These are phyloP conservation scores for Chytriomyces hyalinus DNA, from an alignment of 192 early-diverging fungal species.

Conservation along the genomic window DNA sequence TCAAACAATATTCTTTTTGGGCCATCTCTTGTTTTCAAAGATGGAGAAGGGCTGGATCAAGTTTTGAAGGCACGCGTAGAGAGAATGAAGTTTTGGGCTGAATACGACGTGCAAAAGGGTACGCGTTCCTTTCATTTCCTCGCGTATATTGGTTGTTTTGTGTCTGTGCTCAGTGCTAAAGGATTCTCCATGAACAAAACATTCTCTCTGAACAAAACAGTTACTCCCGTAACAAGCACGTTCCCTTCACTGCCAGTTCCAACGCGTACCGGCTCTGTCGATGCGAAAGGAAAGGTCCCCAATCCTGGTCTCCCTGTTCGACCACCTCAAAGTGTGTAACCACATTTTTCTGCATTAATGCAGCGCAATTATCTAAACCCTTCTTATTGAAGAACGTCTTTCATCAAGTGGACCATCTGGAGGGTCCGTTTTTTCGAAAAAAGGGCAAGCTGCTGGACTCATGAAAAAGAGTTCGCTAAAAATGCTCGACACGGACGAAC, in stretches of 20 bases:
- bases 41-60: constrained; percentile 1
- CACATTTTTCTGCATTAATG: not conserved
- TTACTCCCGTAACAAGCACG: not conserved
- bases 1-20: constrained; percentile 24
- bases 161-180: not conserved
- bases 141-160: not conserved
- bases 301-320: not conserved
- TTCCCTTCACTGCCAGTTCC: not conserved
- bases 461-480: constrained; percentile 1
- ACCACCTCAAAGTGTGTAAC: constrained; percentile 6
- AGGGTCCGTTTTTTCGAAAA: not conserved
- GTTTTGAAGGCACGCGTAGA: constrained; percentile 5
- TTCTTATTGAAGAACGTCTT: not conserved
- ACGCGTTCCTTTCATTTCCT: not conserved
- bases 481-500: constrained; percentile 22
- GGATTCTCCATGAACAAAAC: not conserved
- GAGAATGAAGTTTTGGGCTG: constrained; percentile 6
- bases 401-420: not conserved
- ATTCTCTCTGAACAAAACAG: not conserved
- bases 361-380: not conserved
- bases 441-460: not conserved
- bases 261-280: not conserved
- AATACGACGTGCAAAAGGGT: constrained; percentile 13
- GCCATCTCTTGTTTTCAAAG: constrained; percentile 12
- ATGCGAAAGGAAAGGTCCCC: not conserved